Conservation (phyloP, 2,329 filamentous ascomycete species). For the Gaeumannomyces sp. region DNA sequence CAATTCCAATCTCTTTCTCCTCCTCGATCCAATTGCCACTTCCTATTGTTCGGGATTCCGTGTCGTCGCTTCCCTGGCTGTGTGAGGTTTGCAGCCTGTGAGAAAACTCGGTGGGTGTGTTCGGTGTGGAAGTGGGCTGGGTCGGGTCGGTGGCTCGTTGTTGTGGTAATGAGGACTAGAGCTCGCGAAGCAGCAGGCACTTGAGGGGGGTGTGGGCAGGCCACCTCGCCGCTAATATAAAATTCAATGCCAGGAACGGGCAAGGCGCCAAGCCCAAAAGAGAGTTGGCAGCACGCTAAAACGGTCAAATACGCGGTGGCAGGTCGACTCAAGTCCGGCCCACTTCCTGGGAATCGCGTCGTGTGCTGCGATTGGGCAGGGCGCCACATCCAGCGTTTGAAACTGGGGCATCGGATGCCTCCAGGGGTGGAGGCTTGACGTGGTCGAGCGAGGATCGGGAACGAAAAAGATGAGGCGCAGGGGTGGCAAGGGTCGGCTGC, state of each 20-base stretch:
- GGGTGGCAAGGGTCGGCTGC: neutral
- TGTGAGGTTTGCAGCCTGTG: neutral
- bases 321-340: neutral
- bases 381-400: neutral
- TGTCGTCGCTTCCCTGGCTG: neutral
- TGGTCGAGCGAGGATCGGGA: neutral
- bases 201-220: conserved; percentile 14
- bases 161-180: conserved; percentile 5
- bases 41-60: neutral
- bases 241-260: conserved; percentile 19
- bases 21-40: neutral
- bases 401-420: neutral
- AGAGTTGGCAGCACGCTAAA: conserved; percentile 2
- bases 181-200: conserved; percentile 4
- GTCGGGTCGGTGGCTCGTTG: neutral
- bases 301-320: conserved; percentile 4
- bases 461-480: conserved; percentile 2
- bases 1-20: neutral
- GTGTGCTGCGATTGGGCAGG: neutral
- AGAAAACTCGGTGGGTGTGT: neutral
- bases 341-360: neutral
- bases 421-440: neutral
- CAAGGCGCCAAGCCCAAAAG: conserved; percentile 1
- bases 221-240: conserved; percentile 22
- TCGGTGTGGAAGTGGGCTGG: neutral